A percentile compares a stretch with the other conserved stretches of the same genome.
These are phyloP conservation scores for Dictyostelium discoideum DNA, from an alignment of 78 protist genomes.

Conservation along the genomic window DNA sequence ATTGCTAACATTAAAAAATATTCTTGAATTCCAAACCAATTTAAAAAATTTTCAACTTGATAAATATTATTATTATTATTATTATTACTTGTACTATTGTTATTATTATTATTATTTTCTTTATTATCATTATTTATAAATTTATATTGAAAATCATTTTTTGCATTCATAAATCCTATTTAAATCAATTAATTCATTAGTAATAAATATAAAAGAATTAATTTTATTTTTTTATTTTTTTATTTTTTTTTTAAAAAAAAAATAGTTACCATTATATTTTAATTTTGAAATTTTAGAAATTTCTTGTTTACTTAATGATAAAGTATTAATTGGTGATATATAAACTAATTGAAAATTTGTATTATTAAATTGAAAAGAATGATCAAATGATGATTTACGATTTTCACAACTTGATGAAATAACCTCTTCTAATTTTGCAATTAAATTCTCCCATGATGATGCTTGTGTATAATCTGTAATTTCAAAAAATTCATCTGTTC, in stretches of 20 bases:
- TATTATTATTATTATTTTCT: not conserved
- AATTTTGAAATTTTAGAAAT: constrained; percentile 5
- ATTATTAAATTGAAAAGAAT: constrained; percentile 7
- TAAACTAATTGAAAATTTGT: constrained; percentile 56
- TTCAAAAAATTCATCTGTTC: constrained; percentile 63
- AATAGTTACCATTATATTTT: constrained; percentile 25
- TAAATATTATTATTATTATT: constrained; percentile 2
- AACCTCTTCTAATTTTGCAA: constrained; percentile 45
- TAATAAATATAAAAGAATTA: too few relatives aligned
- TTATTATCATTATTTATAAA: not conserved
- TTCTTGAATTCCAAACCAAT: constrained; percentile 73
- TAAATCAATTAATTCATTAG: not conserved
- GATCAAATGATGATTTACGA: constrained; percentile 36
- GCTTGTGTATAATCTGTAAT: constrained; percentile 72
- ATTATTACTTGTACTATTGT: not conserved
- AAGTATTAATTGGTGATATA: constrained; percentile 1
- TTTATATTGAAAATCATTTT: constrained; percentile 65
- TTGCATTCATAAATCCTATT: constrained; percentile 67
- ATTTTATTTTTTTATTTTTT: not conserved
- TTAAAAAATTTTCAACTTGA: constrained; percentile 57
- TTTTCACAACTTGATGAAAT: not conserved
- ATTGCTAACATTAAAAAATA: constrained; percentile 70
- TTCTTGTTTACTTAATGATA: not conserved
- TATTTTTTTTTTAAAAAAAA: not conserved
- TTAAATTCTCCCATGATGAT: constrained; percentile 55